Evolutionary conservation across 1,284 basidiomycete genomes (phyloP).

Genomic region (Tilletia indica): DNA sequence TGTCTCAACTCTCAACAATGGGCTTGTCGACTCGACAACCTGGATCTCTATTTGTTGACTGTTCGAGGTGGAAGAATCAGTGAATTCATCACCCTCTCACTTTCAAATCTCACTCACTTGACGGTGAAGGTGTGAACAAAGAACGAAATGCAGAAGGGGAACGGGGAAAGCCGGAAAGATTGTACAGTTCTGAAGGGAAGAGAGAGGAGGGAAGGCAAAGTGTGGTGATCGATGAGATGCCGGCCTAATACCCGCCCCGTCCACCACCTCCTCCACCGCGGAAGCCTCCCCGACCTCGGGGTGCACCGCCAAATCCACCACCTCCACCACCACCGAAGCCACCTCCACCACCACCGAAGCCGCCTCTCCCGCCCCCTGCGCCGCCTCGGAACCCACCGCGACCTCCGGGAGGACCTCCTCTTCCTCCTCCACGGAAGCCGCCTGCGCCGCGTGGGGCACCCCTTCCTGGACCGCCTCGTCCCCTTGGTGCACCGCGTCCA

Average conservation of each 20-base stretch:
- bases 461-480: conserved; percentile 20
- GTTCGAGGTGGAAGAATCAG: too few relatives aligned
- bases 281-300: conserved; percentile 26
- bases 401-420: conserved; percentile 23
- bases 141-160: too few relatives aligned
- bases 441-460: conserved; percentile 29
- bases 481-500: conserved; percentile 14
- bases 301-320: conserved; percentile 29
- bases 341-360: conserved; percentile 17
- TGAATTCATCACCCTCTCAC: too few relatives aligned
- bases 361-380: conserved; percentile 26
- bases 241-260: conserved; percentile 35
- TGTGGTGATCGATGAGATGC: too few relatives aligned
- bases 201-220: not conserved
- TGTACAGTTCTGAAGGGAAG: too few relatives aligned
- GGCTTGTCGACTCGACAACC: too few relatives aligned
- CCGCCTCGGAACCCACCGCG: conserved; percentile 21
- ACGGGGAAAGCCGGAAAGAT: too few relatives aligned
- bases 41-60: too few relatives aligned
- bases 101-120: too few relatives aligned
- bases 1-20: too few relatives aligned
- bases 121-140: too few relatives aligned
- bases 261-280: conserved; percentile 8
- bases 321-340: conserved; percentile 3
- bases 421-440: conserved; percentile 31